Base-by-base conservation (phyloP, 805 yeast genomes). In the Candida vartiovaarae region DNA sequence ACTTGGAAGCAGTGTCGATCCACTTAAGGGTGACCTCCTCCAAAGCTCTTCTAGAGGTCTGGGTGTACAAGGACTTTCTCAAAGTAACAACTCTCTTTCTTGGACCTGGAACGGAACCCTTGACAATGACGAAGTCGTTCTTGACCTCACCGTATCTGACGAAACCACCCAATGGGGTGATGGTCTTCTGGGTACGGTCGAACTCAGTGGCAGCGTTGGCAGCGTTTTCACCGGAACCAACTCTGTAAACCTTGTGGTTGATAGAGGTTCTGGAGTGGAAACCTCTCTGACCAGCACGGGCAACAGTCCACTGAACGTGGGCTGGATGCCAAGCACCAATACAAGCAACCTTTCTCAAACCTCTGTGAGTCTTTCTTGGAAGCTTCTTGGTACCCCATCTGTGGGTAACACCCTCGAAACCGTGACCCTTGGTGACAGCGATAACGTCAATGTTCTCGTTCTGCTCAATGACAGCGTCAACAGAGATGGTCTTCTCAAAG, bases 321-420 rank as follows among this genome's bases (percentile, higher is more conserved):
- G 96, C 84, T 75, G 99, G 99, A 81, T 93, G 99, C 99, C 99
- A 93, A 71, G 99, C 97, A 84, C 99, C 99, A 69, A 93, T 93
- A 88, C 99, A 93, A 70, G 99, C 99, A 77, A 93, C 99, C 88
- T 93, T 93, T 84, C 99, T 89, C 73, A 91, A 80, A 91, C 99
- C 99, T 86, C 98, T 90, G 78, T 93, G 99, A 74, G 99, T 93
- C 95, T 93, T 93, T 82, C 99, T 89, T 78, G 99, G 99, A 64
- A 93, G 81, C 83, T 85, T 90, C 90, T 90, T 95, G 85, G 99
- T 93, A 73, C 99, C 99, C 98, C 98, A 93, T 87, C 99, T 88
- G 89, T 90, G 96, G 80, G 99, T 93, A 68, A 91, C 97, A 90
- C 99, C 99, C 79, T 93, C 99, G 88, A 86, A 90, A 83, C 99